Percentiles rank a stretch among this genome's conserved stretches.
These are phyloP conservation scores for Naganishia kalamii DNA, from an alignment of 768 basidiomycete genomes.

Conservation along the genomic window DNA sequence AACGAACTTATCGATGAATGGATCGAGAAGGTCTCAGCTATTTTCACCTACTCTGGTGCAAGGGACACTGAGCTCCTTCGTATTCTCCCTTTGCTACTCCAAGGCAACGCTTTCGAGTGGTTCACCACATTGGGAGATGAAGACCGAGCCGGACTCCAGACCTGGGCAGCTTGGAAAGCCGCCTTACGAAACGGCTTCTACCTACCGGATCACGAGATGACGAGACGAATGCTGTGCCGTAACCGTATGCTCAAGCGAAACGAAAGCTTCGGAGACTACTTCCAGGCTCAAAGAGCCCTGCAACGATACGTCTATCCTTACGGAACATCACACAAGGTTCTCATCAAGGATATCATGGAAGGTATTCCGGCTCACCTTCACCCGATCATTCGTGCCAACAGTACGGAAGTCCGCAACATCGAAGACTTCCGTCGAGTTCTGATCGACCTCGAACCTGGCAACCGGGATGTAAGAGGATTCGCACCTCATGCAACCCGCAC, in stretches of 20 bases:
- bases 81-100: too few relatives aligned
- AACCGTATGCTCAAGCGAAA: background rate
- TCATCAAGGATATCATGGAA: too few relatives aligned
- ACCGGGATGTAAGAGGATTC: background rate
- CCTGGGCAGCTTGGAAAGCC: background rate
- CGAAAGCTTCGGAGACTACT: conserved; percentile 4
- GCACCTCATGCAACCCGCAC: background rate
- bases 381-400: background rate
- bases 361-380: too few relatives aligned
- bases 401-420: background rate
- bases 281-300: too few relatives aligned
- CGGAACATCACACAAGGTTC: too few relatives aligned
- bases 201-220: conserved; percentile 4
- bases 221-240: background rate
- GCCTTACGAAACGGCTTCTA: conserved; percentile 15
- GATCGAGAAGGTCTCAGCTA: conserved; percentile 9
- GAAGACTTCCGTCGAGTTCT: conserved; percentile 15
- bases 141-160: background rate
- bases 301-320: too few relatives aligned
- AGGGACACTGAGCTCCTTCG: too few relatives aligned
- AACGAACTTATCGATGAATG: conserved; percentile 1
- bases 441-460: conserved; percentile 14
- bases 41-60: background rate
- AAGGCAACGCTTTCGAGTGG: too few relatives aligned
- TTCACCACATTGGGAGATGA: too few relatives aligned